phyloP scores from a whole-genome alignment of 129 eudicot species.

The Ambrosia artemisiifolia region DNA sequence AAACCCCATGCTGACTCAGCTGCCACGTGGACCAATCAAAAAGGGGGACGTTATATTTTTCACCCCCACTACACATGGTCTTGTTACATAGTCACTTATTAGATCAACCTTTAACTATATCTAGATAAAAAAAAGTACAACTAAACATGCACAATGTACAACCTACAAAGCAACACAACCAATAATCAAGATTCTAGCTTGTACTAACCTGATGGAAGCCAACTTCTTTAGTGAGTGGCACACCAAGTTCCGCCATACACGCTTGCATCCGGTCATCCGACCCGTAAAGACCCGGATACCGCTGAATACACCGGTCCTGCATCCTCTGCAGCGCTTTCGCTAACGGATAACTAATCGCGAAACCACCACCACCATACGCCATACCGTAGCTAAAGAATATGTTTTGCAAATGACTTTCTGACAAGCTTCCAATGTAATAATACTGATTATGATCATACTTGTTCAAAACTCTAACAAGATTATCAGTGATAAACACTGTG shows the following conservation, averaged over 20 bases:
- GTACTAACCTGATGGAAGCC: slow-evolving; percentile 91
- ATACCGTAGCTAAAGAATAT: slow-evolving; percentile 76
- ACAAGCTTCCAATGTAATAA: slow-evolving; percentile 80
- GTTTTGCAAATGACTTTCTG: slow-evolving; percentile 91
- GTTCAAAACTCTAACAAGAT: slow-evolving; percentile 71
- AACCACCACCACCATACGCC: slow-evolving; percentile 99
- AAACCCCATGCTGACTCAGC: too few species aligned
- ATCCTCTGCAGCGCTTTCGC: slow-evolving; percentile 77
- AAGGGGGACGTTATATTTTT: too few species aligned
- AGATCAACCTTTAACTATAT: not conserved
- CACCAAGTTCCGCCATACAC: slow-evolving; percentile 99
- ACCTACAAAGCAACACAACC: not conserved
- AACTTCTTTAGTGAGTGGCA: slow-evolving; percentile 88
- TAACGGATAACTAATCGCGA: slow-evolving; percentile 87
- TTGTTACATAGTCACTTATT: too few species aligned
- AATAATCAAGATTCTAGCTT: not conserved
- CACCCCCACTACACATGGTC: too few species aligned
- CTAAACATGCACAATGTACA: not conserved
- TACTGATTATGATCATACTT: slow-evolving; percentile 88
- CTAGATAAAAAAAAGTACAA: slow-evolving; percentile 19
- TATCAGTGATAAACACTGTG: slow-evolving; percentile 81
- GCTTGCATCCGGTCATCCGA: slow-evolving; percentile 97
- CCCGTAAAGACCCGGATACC: slow-evolving; percentile 87
- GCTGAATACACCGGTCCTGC: slow-evolving; percentile 84
- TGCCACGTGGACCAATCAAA: too few species aligned